Conservation (phyloP, 345 rosid species). For the Lepidium didymum region DNA sequence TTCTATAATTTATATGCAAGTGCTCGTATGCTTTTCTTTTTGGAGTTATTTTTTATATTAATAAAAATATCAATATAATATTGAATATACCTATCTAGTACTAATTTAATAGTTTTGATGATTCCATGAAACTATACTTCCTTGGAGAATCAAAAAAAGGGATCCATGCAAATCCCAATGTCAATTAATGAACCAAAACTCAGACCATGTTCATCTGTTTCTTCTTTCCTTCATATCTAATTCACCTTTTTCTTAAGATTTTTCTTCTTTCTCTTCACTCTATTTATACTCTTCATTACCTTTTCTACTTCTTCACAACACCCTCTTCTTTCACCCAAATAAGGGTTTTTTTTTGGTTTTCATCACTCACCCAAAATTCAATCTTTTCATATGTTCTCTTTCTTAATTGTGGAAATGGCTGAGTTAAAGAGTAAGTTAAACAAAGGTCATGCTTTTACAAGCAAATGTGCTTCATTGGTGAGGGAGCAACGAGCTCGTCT, state of each 20-base stretch:
- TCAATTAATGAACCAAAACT: constrained; percentile 22
- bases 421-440: constrained; percentile 35
- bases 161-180: constrained; percentile 27
- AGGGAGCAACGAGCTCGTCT: constrained; percentile 64
- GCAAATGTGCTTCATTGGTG: constrained; percentile 59
- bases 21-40: neutral
- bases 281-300: constrained; percentile 8
- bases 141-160: constrained; percentile 11
- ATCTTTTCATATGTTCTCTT: neutral
- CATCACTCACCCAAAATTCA: constrained; percentile 1
- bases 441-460: constrained; percentile 41
- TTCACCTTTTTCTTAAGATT: constrained; percentile 12
- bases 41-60: neutral
- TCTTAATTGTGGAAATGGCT: constrained; percentile 28
- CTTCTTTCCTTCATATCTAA: constrained; percentile 29
- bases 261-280: constrained; percentile 12
- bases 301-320: neutral
- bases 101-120: neutral
- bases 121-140: constrained; percentile 16
- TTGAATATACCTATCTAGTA: too few relatives aligned
- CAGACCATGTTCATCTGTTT: constrained; percentile 31
- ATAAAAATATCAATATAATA: neutral
- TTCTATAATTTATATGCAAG: neutral
- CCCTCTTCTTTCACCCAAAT: constrained; percentile 16
- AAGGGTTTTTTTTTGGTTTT: constrained; percentile 6